Evolutionary conservation across 371 early-diverging fungal genomes (phyloP).

Genomic region (Saksenaea vasiformis): DNA sequence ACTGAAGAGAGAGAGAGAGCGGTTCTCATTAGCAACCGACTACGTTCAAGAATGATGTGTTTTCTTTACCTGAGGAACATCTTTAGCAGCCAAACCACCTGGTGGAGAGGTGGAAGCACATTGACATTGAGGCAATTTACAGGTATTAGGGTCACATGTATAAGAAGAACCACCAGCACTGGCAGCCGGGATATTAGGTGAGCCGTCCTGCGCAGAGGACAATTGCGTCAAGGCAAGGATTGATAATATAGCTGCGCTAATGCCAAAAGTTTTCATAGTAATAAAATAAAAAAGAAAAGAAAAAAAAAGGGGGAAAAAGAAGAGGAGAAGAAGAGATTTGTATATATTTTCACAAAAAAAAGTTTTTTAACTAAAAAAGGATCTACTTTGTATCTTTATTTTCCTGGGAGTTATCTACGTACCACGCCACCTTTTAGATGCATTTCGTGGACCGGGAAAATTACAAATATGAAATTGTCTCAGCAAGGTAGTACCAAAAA

Average conservation of each 20-base stretch:
- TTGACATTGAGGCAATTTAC: slow-evolving; percentile 67
- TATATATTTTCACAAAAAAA: slow-evolving; percentile 1
- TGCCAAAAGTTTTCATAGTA: slow-evolving; percentile 29
- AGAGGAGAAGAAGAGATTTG: slow-evolving; percentile 8
- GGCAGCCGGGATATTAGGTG: slow-evolving; percentile 26
- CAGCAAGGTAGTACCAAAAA: slow-evolving; percentile 1
- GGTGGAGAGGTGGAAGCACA: slow-evolving; percentile 70
- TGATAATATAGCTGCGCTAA: slow-evolving; percentile 32
- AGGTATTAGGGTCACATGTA: slow-evolving; percentile 63
- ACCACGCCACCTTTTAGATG: slow-evolving; percentile 2
- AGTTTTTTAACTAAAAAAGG: slow-evolving; percentile 1
- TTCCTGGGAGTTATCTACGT: neutral
- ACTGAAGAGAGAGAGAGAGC: slow-evolving; percentile 25
- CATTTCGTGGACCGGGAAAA: neutral
- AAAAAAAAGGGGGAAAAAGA: slow-evolving; percentile 10
- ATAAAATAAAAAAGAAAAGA: slow-evolving; percentile 8
- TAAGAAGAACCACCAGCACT: slow-evolving; percentile 24
- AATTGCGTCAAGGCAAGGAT: slow-evolving; percentile 17
- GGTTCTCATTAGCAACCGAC: too few species aligned
- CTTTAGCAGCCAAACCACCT: slow-evolving; percentile 50
- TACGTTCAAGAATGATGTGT: too few species aligned
- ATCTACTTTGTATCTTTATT: slow-evolving; percentile 1
- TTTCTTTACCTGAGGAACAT: slow-evolving; percentile 66
- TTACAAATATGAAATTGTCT: neutral
- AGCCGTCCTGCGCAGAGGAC: slow-evolving; percentile 38